Conservation (phyloP, 208 protist genomes). For the Leishmania aethiopica region DNA sequence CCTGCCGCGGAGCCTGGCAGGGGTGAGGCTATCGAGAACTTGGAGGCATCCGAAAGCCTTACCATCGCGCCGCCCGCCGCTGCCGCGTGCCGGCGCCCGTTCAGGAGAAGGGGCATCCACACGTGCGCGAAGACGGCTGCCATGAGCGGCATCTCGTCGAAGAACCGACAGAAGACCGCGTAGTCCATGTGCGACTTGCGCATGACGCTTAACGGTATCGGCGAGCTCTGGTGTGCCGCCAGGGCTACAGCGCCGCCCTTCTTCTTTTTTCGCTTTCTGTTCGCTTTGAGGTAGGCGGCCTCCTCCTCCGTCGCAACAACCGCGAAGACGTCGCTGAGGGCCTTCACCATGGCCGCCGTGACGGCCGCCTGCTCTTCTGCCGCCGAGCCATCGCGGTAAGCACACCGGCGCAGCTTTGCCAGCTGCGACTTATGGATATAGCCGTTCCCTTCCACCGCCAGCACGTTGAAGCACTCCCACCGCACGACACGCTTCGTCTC, state of each 20-base stretch:
- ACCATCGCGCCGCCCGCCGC: not conserved
- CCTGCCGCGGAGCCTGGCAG: not conserved
- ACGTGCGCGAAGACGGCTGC: conserved; percentile 70
- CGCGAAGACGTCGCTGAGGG: conserved; percentile 62
- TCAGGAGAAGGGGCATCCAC: conserved; percentile 63
- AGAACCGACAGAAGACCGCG: conserved; percentile 59
- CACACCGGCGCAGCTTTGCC: conserved; percentile 31
- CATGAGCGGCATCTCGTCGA: conserved; percentile 71
- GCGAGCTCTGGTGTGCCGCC: conserved; percentile 57
- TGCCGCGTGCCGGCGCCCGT: conserved; percentile 1
- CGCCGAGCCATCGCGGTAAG: conserved; percentile 26
- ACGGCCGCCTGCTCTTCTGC: conserved; percentile 32
- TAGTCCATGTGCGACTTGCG: conserved; percentile 71
- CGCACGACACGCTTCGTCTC: conserved; percentile 61
- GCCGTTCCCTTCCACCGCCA: conserved; percentile 55
- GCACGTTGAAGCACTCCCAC: conserved; percentile 62
- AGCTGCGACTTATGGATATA: conserved; percentile 81
- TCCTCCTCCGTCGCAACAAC: conserved; percentile 68
- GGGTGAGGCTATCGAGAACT: not conserved
- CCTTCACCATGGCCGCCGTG: conserved; percentile 71
- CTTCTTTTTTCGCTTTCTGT: conserved; percentile 47
- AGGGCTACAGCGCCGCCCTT: conserved; percentile 36
- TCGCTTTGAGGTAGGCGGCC: conserved; percentile 50
- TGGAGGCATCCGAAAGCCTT: not conserved
- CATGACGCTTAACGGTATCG: conserved; percentile 73